Evolutionary conservation across 441 rosid species (phyloP).

Genomic region (Theobroma grandiflorum): DNA sequence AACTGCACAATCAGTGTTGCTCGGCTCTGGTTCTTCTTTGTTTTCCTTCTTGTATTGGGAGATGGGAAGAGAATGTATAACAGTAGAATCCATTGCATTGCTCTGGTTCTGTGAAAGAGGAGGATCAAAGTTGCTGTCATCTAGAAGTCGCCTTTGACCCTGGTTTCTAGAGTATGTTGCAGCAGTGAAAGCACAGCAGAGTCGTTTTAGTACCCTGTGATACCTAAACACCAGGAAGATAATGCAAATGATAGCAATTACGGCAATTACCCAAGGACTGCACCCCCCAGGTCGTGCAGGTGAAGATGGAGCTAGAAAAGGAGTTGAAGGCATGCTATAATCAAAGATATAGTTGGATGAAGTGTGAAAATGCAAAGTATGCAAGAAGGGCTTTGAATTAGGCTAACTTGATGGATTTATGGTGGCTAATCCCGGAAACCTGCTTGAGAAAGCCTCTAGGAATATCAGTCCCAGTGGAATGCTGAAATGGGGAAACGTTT

Average conservation of each 20-base stretch:
- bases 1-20: slow-evolving; percentile 59
- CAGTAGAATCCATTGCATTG: slow-evolving; percentile 41
- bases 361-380: background rate
- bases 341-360: background rate
- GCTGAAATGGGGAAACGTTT: background rate
- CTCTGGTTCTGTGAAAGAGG: slow-evolving; percentile 30
- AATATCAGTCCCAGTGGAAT: background rate
- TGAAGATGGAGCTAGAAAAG: background rate
- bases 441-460: background rate
- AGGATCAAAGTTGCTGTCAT: slow-evolving; percentile 22
- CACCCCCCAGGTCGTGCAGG: background rate
- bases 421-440: background rate
- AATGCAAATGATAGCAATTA: slow-evolving; percentile 20
- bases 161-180: slow-evolving; percentile 19
- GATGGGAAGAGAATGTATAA: slow-evolving; percentile 39
- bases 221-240: slow-evolving; percentile 33
- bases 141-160: slow-evolving; percentile 24
- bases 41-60: slow-evolving; percentile 34
- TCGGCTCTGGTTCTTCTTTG: slow-evolving; percentile 10
- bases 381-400: slow-evolving; percentile 7
- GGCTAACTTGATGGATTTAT: background rate
- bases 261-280: slow-evolving; percentile 30
- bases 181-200: background rate
- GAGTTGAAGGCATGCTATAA: background rate
- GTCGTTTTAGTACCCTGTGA: slow-evolving; percentile 26